phyloP scores from a whole-genome alignment of 164 flowering plant genomes.

The Pachysandra terminalis region DNA sequence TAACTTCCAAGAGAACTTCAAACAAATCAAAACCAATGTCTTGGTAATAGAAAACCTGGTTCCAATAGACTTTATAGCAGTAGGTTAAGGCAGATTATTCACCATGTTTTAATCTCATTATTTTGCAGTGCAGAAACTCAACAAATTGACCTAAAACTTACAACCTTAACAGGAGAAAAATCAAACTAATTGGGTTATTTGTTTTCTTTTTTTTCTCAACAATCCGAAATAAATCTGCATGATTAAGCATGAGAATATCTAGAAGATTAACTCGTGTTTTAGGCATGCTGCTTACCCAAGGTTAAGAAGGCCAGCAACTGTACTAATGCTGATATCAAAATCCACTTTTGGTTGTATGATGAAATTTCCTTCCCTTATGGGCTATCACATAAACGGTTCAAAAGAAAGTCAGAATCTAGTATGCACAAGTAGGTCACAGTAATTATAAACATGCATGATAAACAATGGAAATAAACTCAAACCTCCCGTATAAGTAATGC shows the following conservation, averaged over 20 bases:
- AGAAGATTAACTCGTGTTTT: not conserved
- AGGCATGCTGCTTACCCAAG: constrained; percentile 65
- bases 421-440: not conserved
- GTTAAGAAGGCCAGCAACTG: constrained; percentile 96
- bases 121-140: too few species aligned
- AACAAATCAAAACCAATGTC: too few species aligned
- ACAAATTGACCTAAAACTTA: too few species aligned
- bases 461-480: constrained; percentile 13
- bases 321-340: constrained; percentile 91
- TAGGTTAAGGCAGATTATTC: too few species aligned
- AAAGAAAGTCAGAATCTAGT: constrained; percentile 8
- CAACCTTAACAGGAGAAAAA: too few species aligned
- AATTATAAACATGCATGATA: not conserved
- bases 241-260: not conserved
- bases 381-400: constrained; percentile 40
- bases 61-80: too few species aligned
- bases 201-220: too few species aligned
- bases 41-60: too few species aligned
- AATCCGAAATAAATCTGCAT: not conserved
- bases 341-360: constrained; percentile 99
- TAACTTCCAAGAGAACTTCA: too few species aligned
- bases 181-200: too few species aligned
- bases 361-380: constrained; percentile 93
- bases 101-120: too few species aligned
- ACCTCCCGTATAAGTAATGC: constrained; percentile 98